A percentile compares a stretch with the other conserved stretches of the same genome.
Conservation (phyloP, 176 grass and related monocot species). For the Oryza meridionalis region DNA sequence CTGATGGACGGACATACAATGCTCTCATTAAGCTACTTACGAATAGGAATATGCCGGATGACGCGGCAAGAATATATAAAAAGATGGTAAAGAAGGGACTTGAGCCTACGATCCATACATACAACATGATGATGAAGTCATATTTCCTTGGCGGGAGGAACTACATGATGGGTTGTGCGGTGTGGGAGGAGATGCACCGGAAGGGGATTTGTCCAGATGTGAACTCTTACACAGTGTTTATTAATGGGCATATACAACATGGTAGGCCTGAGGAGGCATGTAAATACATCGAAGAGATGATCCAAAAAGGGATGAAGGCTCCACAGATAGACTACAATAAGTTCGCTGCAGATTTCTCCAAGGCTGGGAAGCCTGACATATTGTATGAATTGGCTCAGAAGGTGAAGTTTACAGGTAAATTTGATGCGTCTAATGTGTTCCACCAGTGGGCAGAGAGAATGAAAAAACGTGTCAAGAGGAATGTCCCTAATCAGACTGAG, state of each 20-base stretch:
- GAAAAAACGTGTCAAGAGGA: constrained; percentile 47
- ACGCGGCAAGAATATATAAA: constrained; percentile 76
- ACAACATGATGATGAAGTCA: constrained; percentile 98
- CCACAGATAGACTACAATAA: constrained; percentile 92
- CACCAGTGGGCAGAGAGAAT: constrained; percentile 72
- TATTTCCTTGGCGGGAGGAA: constrained; percentile 73
- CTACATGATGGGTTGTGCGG: constrained; percentile 66
- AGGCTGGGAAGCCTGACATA: constrained; percentile 74
- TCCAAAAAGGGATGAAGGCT: constrained; percentile 84
- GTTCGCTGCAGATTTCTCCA: constrained; percentile 83
- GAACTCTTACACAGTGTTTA: constrained; percentile 82
- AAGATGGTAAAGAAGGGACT: constrained; percentile 88
- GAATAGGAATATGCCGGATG: constrained; percentile 68
- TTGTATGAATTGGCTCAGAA: constrained; percentile 81
- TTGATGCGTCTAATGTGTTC: constrained; percentile 68
- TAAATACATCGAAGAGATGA: constrained; percentile 86
- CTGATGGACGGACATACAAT: constrained; percentile 74
- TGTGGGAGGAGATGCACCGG: constrained; percentile 81
- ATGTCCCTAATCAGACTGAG: constrained; percentile 40
- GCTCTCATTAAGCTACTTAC: constrained; percentile 89
- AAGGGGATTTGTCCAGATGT: constrained; percentile 87
- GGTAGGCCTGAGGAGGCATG: constrained; percentile 60
- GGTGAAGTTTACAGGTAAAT: constrained; percentile 71
- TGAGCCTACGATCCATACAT: constrained; percentile 77
- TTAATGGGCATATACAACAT: constrained; percentile 86